A percentile compares a stretch with the other conserved stretches of the same genome.
These are phyloP conservation scores for Fusarium veterinarium DNA, from an alignment of 2,329 filamentous ascomycete genomes.

Conservation along the genomic window DNA sequence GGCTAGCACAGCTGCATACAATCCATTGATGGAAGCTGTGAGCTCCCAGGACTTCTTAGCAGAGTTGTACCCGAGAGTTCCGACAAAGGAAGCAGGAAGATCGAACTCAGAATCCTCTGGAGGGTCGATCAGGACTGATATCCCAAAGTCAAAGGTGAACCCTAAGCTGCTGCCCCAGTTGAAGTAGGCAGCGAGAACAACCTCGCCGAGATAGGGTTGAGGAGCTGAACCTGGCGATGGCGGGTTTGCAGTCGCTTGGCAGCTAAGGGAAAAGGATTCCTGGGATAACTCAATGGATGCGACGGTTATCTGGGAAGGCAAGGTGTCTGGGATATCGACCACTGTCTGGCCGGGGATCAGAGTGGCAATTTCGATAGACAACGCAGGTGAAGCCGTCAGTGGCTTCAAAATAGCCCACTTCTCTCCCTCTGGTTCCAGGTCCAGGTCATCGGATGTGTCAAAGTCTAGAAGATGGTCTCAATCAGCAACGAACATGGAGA, in stretches of 20 bases:
- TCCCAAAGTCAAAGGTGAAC: background rate
- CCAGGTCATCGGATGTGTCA: background rate
- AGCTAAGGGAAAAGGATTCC: background rate
- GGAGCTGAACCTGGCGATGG: background rate
- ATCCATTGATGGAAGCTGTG: background rate
- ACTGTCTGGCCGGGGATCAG: background rate
- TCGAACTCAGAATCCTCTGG: background rate
- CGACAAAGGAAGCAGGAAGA: background rate
- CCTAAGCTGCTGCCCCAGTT: background rate
- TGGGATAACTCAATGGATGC: background rate
- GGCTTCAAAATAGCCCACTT: background rate
- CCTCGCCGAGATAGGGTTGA: background rate
- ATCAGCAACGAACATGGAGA: background rate
- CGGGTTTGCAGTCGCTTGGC: background rate
- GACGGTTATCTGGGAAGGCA: background rate
- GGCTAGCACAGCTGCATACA: slow-evolving; percentile 7
- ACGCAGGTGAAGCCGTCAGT: background rate
- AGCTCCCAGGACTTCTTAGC: background rate
- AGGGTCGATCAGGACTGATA: background rate
- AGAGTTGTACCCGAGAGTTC: background rate
- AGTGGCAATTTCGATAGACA: background rate
- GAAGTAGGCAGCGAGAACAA: background rate
- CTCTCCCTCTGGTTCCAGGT: background rate
- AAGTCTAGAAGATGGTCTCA: background rate
- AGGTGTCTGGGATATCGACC: background rate